Evolutionary conservation across 495 filamentous ascomycete species (phyloP).

Genomic region (Podospora australis): DNA sequence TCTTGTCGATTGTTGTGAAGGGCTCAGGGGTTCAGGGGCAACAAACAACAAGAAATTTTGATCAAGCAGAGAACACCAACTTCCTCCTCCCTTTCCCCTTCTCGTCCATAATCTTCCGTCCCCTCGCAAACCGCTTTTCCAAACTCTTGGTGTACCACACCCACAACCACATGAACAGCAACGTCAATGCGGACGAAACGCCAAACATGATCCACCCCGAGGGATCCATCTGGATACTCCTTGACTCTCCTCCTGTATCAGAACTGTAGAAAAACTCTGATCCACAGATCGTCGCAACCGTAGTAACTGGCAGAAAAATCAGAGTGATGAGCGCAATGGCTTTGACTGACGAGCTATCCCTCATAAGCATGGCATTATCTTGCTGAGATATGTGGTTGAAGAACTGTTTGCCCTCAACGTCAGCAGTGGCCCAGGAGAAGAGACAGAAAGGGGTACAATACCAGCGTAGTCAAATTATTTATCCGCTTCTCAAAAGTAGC

Average conservation of each 20-base stretch:
- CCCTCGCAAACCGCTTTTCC: not conserved
- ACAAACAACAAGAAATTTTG: not conserved
- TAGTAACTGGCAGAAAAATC: not conserved
- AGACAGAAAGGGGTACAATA: too few relatives aligned
- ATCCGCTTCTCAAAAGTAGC: not conserved
- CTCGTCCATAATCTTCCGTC: not conserved
- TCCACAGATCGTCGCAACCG: not conserved
- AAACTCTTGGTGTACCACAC: not conserved
- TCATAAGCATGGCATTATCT: not conserved
- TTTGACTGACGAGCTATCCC: not conserved
- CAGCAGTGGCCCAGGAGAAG: too few relatives aligned
- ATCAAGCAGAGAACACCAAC: not conserved
- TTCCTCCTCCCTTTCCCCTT: not conserved
- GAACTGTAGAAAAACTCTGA: not conserved
- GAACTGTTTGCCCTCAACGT: too few relatives aligned
- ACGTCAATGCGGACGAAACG: not conserved
- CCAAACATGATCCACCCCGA: not conserved
- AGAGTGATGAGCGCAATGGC: not conserved
- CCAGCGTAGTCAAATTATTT: not conserved
- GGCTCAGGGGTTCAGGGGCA: not conserved
- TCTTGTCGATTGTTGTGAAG: too few relatives aligned
- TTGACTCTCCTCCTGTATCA: not conserved
- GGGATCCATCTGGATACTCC: not conserved
- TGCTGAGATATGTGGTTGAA: not conserved
- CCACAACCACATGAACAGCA: not conserved